Base-by-base conservation (phyloP, 495 filamentous ascomycete genomes). In the Podospora tetraspora region DNA sequence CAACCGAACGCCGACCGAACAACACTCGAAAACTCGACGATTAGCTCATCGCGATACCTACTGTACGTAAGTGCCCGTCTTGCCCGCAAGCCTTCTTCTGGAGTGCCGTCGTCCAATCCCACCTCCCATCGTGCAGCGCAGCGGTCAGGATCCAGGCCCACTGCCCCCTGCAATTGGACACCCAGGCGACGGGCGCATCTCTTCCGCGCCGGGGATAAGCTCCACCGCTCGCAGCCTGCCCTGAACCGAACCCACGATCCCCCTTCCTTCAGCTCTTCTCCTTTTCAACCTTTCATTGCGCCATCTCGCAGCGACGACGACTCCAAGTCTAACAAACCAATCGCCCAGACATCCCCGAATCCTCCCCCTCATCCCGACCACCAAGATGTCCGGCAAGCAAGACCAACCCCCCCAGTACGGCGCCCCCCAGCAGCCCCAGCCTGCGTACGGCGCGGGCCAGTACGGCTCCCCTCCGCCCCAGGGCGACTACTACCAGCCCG, bases 361-460 rank as follows among this genome's bases (percentile, higher is more conserved):
- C 29, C 29, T 8, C 6, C 13, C 32, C 34, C 34, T 0, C 12
- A 16, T 16, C 13, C 34, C 34, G 13, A 43, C 16, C 61, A 23
- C 30, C 27, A 43, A 66, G 23, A 83, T 81, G 79, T 74, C 77
- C 61, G 66, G 77, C 56, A 82, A 83, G 74, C 62, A 70, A 70
- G 80, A 81, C 68, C 69, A 77, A 6, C 81, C 81, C 29, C 81
- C 81, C n/a, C 76, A 79, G 11, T 83, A 83, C 76, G 37, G 63
- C 66, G 61, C 25, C 30, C 56, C 63, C 34, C 67, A 70, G 43
- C 68, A 52, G 29, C 65, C 71, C 37, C 68, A 71, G 59, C 57
- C 70, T n/a, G 43, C 70, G 52, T 69, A 73, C 63, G 59, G 64
- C 57, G 64, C 30, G 59, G 22, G 57, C 13, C 62, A 56, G 21